Base-by-base conservation (phyloP, 192 early-diverging fungal genomes). In the Mortierella hygrophila region DNA sequence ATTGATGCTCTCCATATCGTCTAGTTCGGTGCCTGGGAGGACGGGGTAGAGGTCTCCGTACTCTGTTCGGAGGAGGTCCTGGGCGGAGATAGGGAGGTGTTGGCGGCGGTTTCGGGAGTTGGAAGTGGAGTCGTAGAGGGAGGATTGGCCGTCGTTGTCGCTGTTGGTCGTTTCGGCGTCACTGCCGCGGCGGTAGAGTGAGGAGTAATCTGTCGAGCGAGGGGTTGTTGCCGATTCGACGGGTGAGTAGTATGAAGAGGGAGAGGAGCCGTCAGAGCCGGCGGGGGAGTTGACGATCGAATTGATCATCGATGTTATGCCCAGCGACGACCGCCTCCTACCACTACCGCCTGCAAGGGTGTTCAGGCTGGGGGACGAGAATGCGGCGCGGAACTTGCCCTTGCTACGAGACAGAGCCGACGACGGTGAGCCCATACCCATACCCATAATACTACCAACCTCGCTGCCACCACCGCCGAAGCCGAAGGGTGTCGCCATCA, bases 291-390 rank as follows among this genome's bases (percentile, higher is more conserved):
- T 29, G 20, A 80, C 78, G 0, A 80, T 72, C 21, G 83, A 77
- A 49, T 65, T 86, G 46, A 86, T 44, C 40, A 80, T 68, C 3
- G 79, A 86, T 13, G 44, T 86, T 20, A 85, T 54, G 2, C 74
- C 83, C 21, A 80, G 71, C 1, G 83, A 86, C 3, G 83, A 86
- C 32, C 70, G 60, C 21, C 78, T 40, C 16, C 78, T 78, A n/a
- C 26, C 60, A 32, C 26, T 65, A 29, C 60, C 60, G 11, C n/a
- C 26, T 11, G 60, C 60, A 65, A 74, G 71, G 6, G 52, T 42
- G 44, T 23, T 42, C 42, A 85, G 38, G 40, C 72, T 85, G 3
- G 83, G 83, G 15, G 83, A 77, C 21, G 83, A 86, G 47, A 81
- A 80, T 15, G 83, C 80, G 60, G 55, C 37, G 8, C 79, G 78